Percentiles rank a stretch among this genome's conserved stretches.
These are phyloP conservation scores for Sphaerulina vaccinii DNA, from an alignment of 2,329 filamentous ascomycete genomes.

Conservation along the genomic window DNA sequence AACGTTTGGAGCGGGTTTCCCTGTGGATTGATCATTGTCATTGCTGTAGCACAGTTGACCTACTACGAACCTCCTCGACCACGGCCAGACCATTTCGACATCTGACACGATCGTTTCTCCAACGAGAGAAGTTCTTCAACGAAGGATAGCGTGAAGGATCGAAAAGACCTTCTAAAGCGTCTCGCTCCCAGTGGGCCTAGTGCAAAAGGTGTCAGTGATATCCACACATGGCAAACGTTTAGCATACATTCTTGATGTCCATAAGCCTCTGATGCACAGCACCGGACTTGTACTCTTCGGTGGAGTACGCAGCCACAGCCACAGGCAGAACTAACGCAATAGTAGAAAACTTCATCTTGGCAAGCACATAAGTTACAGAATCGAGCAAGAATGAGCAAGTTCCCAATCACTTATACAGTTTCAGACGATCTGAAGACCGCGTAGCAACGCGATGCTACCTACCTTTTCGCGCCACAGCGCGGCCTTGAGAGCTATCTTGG, in stretches of 20 bases:
- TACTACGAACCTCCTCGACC: not conserved
- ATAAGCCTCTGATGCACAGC: slow-evolving; percentile 22
- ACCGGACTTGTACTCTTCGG: slow-evolving; percentile 22
- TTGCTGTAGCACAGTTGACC: too few relatives aligned
- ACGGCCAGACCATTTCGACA: slow-evolving; percentile 1
- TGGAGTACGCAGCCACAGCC: slow-evolving; percentile 20
- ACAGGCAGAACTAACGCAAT: slow-evolving; percentile 13
- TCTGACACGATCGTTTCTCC: not conserved
- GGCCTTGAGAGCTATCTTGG: not conserved
- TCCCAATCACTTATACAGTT: not conserved
- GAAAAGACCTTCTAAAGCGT: not conserved
- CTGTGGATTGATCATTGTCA: too few relatives aligned
- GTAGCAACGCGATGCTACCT: not conserved
- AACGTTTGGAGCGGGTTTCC: too few relatives aligned
- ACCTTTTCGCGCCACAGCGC: not conserved
- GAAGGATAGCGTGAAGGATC: not conserved
- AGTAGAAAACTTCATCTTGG: slow-evolving; percentile 22
- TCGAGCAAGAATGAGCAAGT: slow-evolving; percentile 3
- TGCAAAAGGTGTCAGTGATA: not conserved
- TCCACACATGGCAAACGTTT: not conserved
- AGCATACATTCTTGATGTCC: slow-evolving; percentile 21
- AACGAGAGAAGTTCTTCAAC: not conserved
- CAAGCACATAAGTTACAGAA: not conserved
- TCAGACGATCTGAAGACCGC: not conserved
- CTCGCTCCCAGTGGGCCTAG: slow-evolving; percentile 1